phyloP scores from a whole-genome alignment of 768 basidiomycete species.

The Grammothele lineata region DNA sequence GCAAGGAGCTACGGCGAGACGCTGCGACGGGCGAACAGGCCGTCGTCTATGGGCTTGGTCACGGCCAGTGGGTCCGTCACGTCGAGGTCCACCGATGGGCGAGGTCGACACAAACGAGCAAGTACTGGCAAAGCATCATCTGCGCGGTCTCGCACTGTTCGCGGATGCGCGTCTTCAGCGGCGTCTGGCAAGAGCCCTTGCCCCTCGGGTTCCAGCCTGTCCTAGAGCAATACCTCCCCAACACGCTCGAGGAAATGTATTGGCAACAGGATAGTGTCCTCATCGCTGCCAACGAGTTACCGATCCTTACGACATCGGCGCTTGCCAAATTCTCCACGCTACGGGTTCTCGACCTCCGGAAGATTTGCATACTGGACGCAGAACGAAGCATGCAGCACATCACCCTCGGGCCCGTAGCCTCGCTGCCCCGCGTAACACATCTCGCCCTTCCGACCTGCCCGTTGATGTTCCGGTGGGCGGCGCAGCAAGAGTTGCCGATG shows the following conservation, averaged over 20 bases:
- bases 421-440: constrained; percentile 39
- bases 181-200: constrained; percentile 41
- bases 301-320: constrained; percentile 33
- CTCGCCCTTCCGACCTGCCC: constrained; percentile 40
- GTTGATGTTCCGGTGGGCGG: constrained; percentile 35
- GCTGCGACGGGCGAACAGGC: neutral
- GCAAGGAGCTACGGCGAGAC: constrained; percentile 1
- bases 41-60: constrained; percentile 10
- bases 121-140: constrained; percentile 40
- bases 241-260: constrained; percentile 38
- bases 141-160: constrained; percentile 42
- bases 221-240: constrained; percentile 37
- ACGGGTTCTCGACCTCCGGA: constrained; percentile 43
- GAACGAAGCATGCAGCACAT: constrained; percentile 18
- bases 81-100: constrained; percentile 45
- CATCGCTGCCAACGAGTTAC: constrained; percentile 17
- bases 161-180: constrained; percentile 41
- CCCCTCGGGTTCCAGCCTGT: constrained; percentile 41
- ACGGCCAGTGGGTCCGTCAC: constrained; percentile 46
- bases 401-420: constrained; percentile 6
- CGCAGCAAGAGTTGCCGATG: constrained; percentile 37
- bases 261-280: constrained; percentile 35
- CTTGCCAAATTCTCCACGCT: constrained; percentile 36
- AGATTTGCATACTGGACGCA: constrained; percentile 27
- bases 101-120: constrained; percentile 33